Percentiles rank a stretch among this genome's conserved stretches.
Evolutionary conservation across 345 rosid genomes (phyloP).

Genomic region (Syzygium grande): DNA sequence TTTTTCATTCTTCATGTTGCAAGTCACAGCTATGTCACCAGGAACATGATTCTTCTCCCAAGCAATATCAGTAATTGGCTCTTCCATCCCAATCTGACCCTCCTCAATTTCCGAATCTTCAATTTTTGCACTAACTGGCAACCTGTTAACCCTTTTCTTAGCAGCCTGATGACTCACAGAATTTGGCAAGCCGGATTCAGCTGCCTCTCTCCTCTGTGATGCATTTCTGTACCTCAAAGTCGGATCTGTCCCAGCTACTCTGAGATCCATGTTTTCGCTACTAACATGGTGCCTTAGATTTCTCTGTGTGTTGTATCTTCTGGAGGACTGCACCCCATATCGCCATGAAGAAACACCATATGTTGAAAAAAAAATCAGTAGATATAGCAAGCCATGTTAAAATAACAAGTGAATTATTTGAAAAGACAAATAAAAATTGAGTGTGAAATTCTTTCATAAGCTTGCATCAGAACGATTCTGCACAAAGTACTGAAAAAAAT

Average conservation of each 20-base stretch:
- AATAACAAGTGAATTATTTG: not conserved
- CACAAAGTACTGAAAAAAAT: not conserved
- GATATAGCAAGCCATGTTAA: not conserved
- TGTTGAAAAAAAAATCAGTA: not conserved
- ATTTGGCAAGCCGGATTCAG: conserved; percentile 3
- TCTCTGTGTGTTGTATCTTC: conserved; percentile 8
- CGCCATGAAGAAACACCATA: conserved; percentile 11
- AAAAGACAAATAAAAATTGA: not conserved
- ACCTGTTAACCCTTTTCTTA: conserved; percentile 12
- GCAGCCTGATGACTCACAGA: not conserved
- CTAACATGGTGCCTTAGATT: conserved; percentile 6
- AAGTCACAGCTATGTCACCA: not conserved
- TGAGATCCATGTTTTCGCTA: conserved; percentile 4
- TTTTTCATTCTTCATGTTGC: not conserved
- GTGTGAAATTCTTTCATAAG: not conserved
- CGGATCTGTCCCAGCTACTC: not conserved
- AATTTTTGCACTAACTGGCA: not conserved
- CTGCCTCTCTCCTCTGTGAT: not conserved
- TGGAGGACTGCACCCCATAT: conserved; percentile 20
- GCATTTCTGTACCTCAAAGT: not conserved
- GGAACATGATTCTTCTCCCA: not conserved
- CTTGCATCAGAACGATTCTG: not conserved
- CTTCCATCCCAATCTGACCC: conserved; percentile 45
- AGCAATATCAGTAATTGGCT: conserved; percentile 9
- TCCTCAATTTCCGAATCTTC: conserved; percentile 36